These are phyloP conservation scores for Oxytropis ochrocephala DNA, from an alignment of 306 rosid species.

Conservation along the genomic window DNA sequence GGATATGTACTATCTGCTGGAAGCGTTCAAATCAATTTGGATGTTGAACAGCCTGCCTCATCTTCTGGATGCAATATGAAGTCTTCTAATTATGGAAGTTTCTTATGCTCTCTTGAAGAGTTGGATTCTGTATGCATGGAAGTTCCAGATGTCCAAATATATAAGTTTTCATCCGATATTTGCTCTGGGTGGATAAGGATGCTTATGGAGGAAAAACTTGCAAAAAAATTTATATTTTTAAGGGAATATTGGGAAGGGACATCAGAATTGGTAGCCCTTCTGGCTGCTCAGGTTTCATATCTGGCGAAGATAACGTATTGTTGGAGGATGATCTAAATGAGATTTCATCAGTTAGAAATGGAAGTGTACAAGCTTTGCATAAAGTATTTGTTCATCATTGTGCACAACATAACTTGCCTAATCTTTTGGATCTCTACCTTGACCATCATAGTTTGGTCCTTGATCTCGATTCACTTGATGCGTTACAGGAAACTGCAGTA, in stretches of 20 bases:
- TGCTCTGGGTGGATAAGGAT: slow-evolving; percentile 74
- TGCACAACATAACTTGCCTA: slow-evolving; percentile 64
- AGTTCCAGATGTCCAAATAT: slow-evolving; percentile 64
- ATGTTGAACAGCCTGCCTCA: slow-evolving; percentile 49
- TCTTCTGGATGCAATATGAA: slow-evolving; percentile 44
- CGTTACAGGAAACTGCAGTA: slow-evolving; percentile 78
- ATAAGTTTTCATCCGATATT: slow-evolving; percentile 44
- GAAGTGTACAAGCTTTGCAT: slow-evolving; percentile 58
- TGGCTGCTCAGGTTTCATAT: slow-evolving; percentile 76
- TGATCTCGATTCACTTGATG: slow-evolving; percentile 53
- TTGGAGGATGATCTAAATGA: slow-evolving; percentile 40
- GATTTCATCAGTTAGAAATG: slow-evolving; percentile 36
- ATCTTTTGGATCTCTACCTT: slow-evolving; percentile 86
- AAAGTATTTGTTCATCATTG: slow-evolving; percentile 66
- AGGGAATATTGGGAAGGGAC: slow-evolving; percentile 94
- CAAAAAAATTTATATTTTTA: slow-evolving; percentile 58
- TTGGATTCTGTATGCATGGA: slow-evolving; percentile 67
- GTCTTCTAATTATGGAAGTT: slow-evolving; percentile 53
- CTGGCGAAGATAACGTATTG: slow-evolving; percentile 25
- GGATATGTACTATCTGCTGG: slow-evolving; percentile 48
- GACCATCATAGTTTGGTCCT: slow-evolving; percentile 57
- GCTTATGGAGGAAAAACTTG: slow-evolving; percentile 77
- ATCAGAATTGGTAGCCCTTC: slow-evolving; percentile 53
- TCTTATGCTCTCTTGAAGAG: slow-evolving; percentile 69
- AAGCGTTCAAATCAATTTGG: slow-evolving; percentile 81